Conservation (phyloP, 192 early-diverging fungal species). For the Backusella morwellensis region DNA sequence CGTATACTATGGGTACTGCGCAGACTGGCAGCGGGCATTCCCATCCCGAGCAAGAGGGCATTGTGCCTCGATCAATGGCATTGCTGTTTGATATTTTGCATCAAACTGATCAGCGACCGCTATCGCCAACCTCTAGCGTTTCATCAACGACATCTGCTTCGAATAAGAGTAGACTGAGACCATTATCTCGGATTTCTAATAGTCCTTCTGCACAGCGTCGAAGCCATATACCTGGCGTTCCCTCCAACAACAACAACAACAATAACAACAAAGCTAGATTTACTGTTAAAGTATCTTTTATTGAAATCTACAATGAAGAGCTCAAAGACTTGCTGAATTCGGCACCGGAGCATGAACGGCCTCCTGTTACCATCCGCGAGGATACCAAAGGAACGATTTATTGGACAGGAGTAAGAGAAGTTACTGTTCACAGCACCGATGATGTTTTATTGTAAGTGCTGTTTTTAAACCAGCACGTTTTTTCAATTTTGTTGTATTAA, state of each 20-base stretch:
- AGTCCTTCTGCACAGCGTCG: background rate
- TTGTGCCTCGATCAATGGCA: slow-evolving; percentile 74
- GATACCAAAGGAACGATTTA: slow-evolving; percentile 85
- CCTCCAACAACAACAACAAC: background rate
- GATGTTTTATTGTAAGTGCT: slow-evolving; percentile 64
- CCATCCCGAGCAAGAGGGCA: slow-evolving; percentile 35
- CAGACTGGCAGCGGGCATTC: slow-evolving; percentile 20
- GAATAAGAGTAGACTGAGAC: slow-evolving; percentile 27
- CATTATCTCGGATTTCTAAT: slow-evolving; percentile 19
- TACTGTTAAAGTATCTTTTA: slow-evolving; percentile 74
- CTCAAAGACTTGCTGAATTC: slow-evolving; percentile 84
- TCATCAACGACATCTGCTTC: slow-evolving; percentile 53
- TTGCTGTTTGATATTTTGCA: slow-evolving; percentile 52
- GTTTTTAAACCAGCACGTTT: background rate
- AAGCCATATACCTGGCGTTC: background rate
- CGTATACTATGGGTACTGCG: slow-evolving; percentile 95
- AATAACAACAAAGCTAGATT: slow-evolving; percentile 14
- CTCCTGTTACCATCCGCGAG: slow-evolving; percentile 70
- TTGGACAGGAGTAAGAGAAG: slow-evolving; percentile 80
- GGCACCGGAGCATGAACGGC: slow-evolving; percentile 49
- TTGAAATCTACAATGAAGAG: slow-evolving; percentile 98
- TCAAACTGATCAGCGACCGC: slow-evolving; percentile 88
- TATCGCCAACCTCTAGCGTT: slow-evolving; percentile 86
- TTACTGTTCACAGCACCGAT: slow-evolving; percentile 60
- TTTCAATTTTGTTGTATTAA: slow-evolving; percentile 6